A percentile compares a stretch with the other conserved stretches of the same genome.
These are phyloP conservation scores for Gastrodia elata DNA, from an alignment of 106 monocot species.

Conservation along the genomic window DNA sequence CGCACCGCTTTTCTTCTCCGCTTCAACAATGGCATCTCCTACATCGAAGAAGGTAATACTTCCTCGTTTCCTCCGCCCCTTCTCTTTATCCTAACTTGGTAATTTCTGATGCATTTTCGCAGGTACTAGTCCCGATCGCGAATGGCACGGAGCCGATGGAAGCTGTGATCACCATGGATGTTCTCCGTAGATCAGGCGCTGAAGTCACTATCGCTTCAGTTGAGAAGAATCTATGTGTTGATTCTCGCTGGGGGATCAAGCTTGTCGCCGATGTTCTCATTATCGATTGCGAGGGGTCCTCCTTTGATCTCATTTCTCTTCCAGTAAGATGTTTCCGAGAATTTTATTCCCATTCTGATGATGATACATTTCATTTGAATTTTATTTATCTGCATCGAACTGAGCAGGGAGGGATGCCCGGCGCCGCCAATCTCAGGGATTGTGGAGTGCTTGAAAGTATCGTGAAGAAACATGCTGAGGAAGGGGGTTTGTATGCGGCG, in stretches of 20 bases:
- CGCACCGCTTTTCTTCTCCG: not conserved
- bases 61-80: not conserved
- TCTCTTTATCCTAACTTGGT: not conserved
- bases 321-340: slow-evolving; percentile 11
- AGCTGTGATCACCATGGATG: slow-evolving; percentile 76
- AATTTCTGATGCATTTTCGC: not conserved
- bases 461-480: slow-evolving; percentile 57
- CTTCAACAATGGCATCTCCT: slow-evolving; percentile 27
- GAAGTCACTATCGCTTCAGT: slow-evolving; percentile 81
- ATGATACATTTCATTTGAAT: not conserved
- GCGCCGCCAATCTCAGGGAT: slow-evolving; percentile 51
- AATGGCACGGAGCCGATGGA: slow-evolving; percentile 91
- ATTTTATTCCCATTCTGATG: not conserved
- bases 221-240: slow-evolving; percentile 29
- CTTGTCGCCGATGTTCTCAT: slow-evolving; percentile 74
- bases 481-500: slow-evolving; percentile 58
- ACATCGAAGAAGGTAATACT: slow-evolving; percentile 7
- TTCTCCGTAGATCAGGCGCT: slow-evolving; percentile 76
- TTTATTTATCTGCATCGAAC: not conserved
- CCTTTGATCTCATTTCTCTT: slow-evolving; percentile 47
- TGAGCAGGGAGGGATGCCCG: slow-evolving; percentile 73
- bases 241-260: slow-evolving; percentile 61
- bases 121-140: slow-evolving; percentile 78
- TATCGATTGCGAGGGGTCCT: slow-evolving; percentile 20
- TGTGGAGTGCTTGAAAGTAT: slow-evolving; percentile 41